Conservation (phyloP, 2,329 filamentous ascomycete species). For the Stemphylium beticola region DNA sequence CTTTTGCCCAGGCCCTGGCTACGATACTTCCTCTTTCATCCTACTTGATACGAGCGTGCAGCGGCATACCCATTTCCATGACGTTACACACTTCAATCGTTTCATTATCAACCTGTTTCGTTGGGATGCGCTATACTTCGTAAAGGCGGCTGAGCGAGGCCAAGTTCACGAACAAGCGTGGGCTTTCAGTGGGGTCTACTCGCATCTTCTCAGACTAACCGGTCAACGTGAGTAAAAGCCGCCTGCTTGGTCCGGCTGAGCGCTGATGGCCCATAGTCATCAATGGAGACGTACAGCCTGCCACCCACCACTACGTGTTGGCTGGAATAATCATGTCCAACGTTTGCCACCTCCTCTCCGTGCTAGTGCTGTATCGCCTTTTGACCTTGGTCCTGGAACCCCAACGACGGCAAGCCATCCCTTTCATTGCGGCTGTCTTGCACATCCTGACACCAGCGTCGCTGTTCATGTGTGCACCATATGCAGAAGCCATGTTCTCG, state of each 20-base stretch:
- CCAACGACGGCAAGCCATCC: slow-evolving; percentile 51
- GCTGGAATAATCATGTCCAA: slow-evolving; percentile 73
- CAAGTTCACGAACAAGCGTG: slow-evolving; percentile 83
- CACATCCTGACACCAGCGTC: slow-evolving; percentile 88
- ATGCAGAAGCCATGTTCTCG: slow-evolving; percentile 80
- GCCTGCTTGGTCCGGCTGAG: slow-evolving; percentile 3
- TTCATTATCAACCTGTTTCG: slow-evolving; percentile 67
- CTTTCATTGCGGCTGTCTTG: slow-evolving; percentile 73
- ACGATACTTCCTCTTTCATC: slow-evolving; percentile 77
- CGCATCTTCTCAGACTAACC: slow-evolving; percentile 52
- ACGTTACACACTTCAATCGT: slow-evolving; percentile 29
- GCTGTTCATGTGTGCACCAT: slow-evolving; percentile 86
- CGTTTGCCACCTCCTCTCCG: slow-evolving; percentile 76
- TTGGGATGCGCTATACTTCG: slow-evolving; percentile 84
- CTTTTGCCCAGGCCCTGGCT: slow-evolving; percentile 66
- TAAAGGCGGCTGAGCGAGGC: slow-evolving; percentile 66
- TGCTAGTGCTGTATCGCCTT: slow-evolving; percentile 73
- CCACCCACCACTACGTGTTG: slow-evolving; percentile 48
- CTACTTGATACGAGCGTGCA: slow-evolving; percentile 46
- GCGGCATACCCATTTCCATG: slow-evolving; percentile 27
- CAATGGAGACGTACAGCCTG: slow-evolving; percentile 7
- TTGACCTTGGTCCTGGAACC: slow-evolving; percentile 59
- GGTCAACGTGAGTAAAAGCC: slow-evolving; percentile 48
- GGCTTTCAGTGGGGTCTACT: slow-evolving; percentile 73
- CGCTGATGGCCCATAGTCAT: slow-evolving; percentile 47